Evolutionary conservation across 176 grass and related monocot species (phyloP).

Genomic region (Eremochloa ophiuroides): DNA sequence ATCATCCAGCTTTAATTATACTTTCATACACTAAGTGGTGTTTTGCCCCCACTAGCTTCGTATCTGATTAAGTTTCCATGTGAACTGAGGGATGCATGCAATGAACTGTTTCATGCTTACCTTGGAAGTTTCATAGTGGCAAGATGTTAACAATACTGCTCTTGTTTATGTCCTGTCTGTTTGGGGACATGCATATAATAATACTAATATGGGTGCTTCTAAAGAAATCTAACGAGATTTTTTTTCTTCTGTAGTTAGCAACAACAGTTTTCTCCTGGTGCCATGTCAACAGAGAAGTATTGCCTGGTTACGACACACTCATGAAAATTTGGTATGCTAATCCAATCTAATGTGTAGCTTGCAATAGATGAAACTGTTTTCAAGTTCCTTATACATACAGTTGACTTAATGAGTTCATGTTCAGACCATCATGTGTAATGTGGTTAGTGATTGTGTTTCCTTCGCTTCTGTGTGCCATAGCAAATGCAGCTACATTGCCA

Average conservation of each 20-base stretch:
- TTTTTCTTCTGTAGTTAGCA: slow-evolving; percentile 60
- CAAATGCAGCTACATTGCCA: neutral
- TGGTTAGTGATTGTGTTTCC: neutral
- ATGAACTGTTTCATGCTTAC: slow-evolving; percentile 4
- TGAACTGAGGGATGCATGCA: slow-evolving; percentile 15
- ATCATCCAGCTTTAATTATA: neutral
- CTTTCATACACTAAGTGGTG: neutral
- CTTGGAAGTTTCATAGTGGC: neutral
- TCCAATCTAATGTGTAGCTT: neutral
- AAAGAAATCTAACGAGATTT: slow-evolving; percentile 16
- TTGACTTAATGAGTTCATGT: neutral
- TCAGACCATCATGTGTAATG: slow-evolving; percentile 1
- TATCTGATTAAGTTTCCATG: slow-evolving; percentile 8
- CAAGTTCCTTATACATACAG: neutral
- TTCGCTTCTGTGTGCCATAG: neutral
- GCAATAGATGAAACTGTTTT: neutral
- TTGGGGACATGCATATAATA: neutral
- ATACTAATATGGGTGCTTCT: neutral
- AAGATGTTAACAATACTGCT: slow-evolving; percentile 8
- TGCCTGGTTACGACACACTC: slow-evolving; percentile 78
- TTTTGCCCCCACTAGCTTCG: neutral
- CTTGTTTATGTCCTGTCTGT: neutral
- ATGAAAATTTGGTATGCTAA: slow-evolving; percentile 75
- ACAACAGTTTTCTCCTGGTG: slow-evolving; percentile 75
- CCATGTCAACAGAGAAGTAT: slow-evolving; percentile 49